These are phyloP conservation scores for Wickerhamiella shivajii DNA, from an alignment of 805 yeast species.

Conservation along the genomic window DNA sequence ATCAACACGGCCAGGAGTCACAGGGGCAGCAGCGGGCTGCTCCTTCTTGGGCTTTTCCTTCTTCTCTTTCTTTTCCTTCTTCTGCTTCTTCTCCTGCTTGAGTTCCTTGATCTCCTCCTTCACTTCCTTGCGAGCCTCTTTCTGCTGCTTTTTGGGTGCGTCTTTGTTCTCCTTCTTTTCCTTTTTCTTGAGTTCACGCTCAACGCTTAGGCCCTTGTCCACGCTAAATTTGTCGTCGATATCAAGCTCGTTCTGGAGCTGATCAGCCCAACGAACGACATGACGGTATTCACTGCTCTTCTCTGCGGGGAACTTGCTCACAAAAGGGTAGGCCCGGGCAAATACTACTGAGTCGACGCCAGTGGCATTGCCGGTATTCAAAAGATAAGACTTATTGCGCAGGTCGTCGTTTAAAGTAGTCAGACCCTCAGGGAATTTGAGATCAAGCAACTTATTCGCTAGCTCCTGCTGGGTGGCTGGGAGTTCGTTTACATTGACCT, in stretches of 20 bases:
- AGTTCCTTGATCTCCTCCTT: slow-evolving; percentile 27
- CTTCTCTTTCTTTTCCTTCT: slow-evolving; percentile 28
- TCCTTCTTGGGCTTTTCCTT: slow-evolving; percentile 37
- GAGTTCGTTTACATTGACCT: neutral
- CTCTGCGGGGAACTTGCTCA: slow-evolving; percentile 41
- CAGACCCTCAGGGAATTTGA: slow-evolving; percentile 43
- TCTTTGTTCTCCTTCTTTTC: slow-evolving; percentile 26
- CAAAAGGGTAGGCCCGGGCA: slow-evolving; percentile 46
- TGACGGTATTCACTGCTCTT: slow-evolving; percentile 60
- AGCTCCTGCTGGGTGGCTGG: slow-evolving; percentile 46
- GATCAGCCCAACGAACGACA: slow-evolving; percentile 82
- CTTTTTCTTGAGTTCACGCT: slow-evolving; percentile 48
- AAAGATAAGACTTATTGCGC: slow-evolving; percentile 53
- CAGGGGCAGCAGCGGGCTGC: slow-evolving; percentile 30
- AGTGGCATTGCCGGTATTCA: slow-evolving; percentile 47
- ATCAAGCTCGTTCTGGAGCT: slow-evolving; percentile 57
- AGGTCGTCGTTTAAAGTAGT: slow-evolving; percentile 51
- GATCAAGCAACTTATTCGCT: slow-evolving; percentile 63
- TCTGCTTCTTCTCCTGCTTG: slow-evolving; percentile 4
- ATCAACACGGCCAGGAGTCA: slow-evolving; percentile 65
- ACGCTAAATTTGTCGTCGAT: slow-evolving; percentile 40
- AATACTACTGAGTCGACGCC: slow-evolving; percentile 60
- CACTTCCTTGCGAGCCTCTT: slow-evolving; percentile 9
- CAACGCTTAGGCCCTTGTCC: slow-evolving; percentile 37
- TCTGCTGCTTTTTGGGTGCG: slow-evolving; percentile 20